Evolutionary conservation across 108 stramenopile species (phyloP).

Genomic region (Conticribra guillardii): DNA sequence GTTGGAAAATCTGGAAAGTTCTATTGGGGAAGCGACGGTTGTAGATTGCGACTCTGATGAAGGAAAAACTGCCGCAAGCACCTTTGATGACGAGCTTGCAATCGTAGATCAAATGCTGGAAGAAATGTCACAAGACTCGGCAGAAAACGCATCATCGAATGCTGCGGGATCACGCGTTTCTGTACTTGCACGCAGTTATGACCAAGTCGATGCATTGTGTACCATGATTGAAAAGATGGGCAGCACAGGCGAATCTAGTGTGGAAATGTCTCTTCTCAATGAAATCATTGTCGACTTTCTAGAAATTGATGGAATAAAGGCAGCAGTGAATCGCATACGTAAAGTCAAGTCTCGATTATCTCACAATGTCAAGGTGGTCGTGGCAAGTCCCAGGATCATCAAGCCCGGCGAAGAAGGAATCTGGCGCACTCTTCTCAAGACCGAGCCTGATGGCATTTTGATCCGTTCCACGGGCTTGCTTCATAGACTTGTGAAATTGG

Average conservation of each 20-base stretch:
- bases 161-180: slow-evolving; percentile 18
- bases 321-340: slow-evolving; percentile 59
- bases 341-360: slow-evolving; percentile 23
- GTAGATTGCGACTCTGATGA: background rate
- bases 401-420: slow-evolving; percentile 78
- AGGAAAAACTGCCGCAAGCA: background rate
- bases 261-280: slow-evolving; percentile 2
- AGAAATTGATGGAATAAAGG: slow-evolving; percentile 70
- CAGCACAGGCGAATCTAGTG: slow-evolving; percentile 8
- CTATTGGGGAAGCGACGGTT: background rate
- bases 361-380: slow-evolving; percentile 40
- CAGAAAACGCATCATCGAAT: background rate
- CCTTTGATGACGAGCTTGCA: slow-evolving; percentile 4
- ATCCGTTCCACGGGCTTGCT: slow-evolving; percentile 70
- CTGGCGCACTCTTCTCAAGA: slow-evolving; percentile 61
- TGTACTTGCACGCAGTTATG: slow-evolving; percentile 60
- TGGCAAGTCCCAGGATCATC: slow-evolving; percentile 75
- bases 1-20: slow-evolving; percentile 45
- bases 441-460: slow-evolving; percentile 68
- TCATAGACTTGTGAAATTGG: slow-evolving; percentile 52
- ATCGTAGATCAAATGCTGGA: slow-evolving; percentile 34
- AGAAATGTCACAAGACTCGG: slow-evolving; percentile 5
- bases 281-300: slow-evolving; percentile 83
- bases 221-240: slow-evolving; percentile 47
- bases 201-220: slow-evolving; percentile 64